Evolutionary conservation across 2,329 filamentous ascomycete species (phyloP).

Genomic region (Cercospora citrullina): DNA sequence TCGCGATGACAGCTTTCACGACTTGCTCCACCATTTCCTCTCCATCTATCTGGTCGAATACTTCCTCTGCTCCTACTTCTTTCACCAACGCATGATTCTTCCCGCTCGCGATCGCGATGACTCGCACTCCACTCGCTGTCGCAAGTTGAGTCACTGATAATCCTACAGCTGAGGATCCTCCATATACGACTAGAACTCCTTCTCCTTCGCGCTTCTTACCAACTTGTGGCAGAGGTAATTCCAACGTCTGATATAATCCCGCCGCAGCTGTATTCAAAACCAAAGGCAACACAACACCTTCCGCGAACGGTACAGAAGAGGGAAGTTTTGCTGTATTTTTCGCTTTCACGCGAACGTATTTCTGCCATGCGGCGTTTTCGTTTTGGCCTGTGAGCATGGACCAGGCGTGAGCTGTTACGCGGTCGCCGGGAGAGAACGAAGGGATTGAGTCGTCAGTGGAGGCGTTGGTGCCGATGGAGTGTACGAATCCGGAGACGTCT

Average conservation of each 20-base stretch:
- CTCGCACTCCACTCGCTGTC: background rate
- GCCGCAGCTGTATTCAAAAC: constrained; percentile 6
- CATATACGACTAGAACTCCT: background rate
- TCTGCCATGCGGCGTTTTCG: constrained; percentile 30
- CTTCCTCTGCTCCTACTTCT: constrained; percentile 31
- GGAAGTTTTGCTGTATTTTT: constrained; percentile 42
- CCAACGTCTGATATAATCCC: background rate
- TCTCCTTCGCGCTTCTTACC: background rate
- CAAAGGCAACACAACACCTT: constrained; percentile 40
- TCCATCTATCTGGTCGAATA: constrained; percentile 37
- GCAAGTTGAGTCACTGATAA: background rate
- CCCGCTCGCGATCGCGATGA: constrained; percentile 35
- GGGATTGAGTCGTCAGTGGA: constrained; percentile 23
- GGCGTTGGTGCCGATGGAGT: constrained; percentile 38
- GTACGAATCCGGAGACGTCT: constrained; percentile 41
- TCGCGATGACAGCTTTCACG: constrained; percentile 14
- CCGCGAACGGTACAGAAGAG: too few species aligned
- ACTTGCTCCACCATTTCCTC: constrained; percentile 40
- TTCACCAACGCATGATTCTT: constrained; percentile 33
- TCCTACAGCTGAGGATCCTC: background rate
- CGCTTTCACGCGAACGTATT: constrained; percentile 35
- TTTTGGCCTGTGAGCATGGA: constrained; percentile 5
- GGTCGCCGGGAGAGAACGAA: constrained; percentile 37
- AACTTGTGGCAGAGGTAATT: background rate
- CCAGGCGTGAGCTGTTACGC: constrained; percentile 37